Evolutionary conservation across 768 basidiomycete species (phyloP).

Genomic region (Pisolithus albus): DNA sequence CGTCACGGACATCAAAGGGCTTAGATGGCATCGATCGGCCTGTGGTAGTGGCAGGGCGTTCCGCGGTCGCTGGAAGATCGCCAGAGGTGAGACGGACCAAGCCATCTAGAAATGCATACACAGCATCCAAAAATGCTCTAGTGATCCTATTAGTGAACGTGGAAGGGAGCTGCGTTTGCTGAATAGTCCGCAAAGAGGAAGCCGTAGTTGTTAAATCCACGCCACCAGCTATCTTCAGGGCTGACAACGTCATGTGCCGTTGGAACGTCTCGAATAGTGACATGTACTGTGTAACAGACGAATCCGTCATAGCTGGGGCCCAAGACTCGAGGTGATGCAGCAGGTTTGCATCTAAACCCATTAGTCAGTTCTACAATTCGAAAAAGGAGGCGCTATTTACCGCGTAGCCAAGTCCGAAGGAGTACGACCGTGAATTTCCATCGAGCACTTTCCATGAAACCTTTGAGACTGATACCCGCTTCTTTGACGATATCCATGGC

Average conservation of each 20-base stretch:
- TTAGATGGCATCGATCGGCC: slow-evolving; percentile 18
- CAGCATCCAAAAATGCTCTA: slow-evolving; percentile 76
- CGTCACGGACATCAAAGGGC: slow-evolving; percentile 51
- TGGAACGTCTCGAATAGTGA: slow-evolving; percentile 78
- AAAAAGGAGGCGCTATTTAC: slow-evolving; percentile 34
- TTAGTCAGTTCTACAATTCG: slow-evolving; percentile 2
- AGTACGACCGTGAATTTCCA: slow-evolving; percentile 88
- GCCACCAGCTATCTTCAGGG: slow-evolving; percentile 78
- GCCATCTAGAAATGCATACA: slow-evolving; percentile 85
- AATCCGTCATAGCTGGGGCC: slow-evolving; percentile 54
- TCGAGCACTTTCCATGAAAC: slow-evolving; percentile 69
- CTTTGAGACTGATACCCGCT: slow-evolving; percentile 56
- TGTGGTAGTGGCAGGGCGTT: slow-evolving; percentile 1
- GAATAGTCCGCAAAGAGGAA: slow-evolving; percentile 43
- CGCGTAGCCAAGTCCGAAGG: slow-evolving; percentile 73
- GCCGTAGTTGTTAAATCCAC: slow-evolving; percentile 47
- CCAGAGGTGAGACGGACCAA: slow-evolving; percentile 72
- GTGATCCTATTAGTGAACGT: slow-evolving; percentile 70
- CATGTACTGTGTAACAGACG: slow-evolving; percentile 68
- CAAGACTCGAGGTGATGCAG: slow-evolving; percentile 88
- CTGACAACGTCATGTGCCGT: slow-evolving; percentile 63
- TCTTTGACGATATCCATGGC: slow-evolving; percentile 79
- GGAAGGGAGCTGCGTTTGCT: slow-evolving; percentile 55
- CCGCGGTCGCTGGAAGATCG: slow-evolving; percentile 40
- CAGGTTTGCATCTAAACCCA: slow-evolving; percentile 61